Percentiles rank a stretch among this genome's conserved stretches.
These are phyloP conservation scores for Fibroporia radiculosa DNA, from an alignment of 768 basidiomycete species.

Conservation along the genomic window DNA sequence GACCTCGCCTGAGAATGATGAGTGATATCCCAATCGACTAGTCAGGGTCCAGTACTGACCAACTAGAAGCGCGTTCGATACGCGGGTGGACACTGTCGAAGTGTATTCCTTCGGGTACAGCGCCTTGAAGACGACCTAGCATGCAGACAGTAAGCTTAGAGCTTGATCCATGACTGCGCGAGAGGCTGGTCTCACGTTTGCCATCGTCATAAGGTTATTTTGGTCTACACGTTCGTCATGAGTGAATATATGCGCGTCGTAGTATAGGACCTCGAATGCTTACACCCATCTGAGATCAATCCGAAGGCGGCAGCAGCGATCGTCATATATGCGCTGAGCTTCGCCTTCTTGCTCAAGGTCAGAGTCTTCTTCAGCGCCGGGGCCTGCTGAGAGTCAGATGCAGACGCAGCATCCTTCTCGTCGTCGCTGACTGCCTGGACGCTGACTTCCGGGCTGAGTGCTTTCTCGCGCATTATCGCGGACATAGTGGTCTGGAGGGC, in stretches of 20 bases:
- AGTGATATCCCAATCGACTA: neutral
- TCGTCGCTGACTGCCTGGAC: too few relatives aligned
- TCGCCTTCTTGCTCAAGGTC: conserved; percentile 28
- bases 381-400: too few relatives aligned
- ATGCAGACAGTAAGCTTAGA: neutral
- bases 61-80: conserved; percentile 64
- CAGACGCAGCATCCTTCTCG: too few relatives aligned
- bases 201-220: conserved; percentile 66
- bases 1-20: conserved; percentile 39
- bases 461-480: too few relatives aligned
- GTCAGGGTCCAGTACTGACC: conserved; percentile 29
- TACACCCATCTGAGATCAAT: conserved; percentile 35
- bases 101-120: conserved; percentile 62
- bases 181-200: conserved; percentile 36
- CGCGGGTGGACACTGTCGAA: conserved; percentile 51
- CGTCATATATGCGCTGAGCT: conserved; percentile 52
- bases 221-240: conserved; percentile 46
- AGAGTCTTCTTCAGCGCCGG: too few relatives aligned
- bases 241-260: neutral
- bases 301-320: conserved; percentile 60
- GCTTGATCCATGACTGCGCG: neutral
- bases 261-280: conserved; percentile 5
- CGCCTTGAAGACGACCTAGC: conserved; percentile 54
- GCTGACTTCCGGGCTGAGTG: too few relatives aligned
- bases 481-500: too few relatives aligned